Evolutionary conservation across 495 filamentous ascomycete species (phyloP).

Genomic region (Podospora conica): DNA sequence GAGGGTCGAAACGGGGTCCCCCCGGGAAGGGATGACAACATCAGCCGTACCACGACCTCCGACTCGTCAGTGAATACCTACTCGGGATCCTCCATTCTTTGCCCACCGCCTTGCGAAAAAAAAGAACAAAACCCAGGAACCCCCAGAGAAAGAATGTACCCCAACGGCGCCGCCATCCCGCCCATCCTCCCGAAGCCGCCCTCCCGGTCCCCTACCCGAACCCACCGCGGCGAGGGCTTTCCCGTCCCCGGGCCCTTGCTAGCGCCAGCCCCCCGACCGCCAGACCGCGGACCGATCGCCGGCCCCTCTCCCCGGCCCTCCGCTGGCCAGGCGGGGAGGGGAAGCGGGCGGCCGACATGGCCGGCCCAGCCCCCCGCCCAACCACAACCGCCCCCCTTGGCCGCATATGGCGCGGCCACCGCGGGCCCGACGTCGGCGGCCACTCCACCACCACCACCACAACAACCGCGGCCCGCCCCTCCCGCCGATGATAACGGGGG

Average conservation of each 20-base stretch:
- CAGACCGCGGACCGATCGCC: not conserved
- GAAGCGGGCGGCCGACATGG: not conserved
- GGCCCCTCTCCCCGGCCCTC: not conserved
- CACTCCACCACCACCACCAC: not conserved
- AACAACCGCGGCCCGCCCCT: not conserved
- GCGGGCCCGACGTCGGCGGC: conserved; percentile 1
- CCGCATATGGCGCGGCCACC: conserved; percentile 8
- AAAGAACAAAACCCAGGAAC: not conserved
- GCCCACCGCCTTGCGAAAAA: no score
- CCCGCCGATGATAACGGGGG: not conserved
- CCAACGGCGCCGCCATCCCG: not conserved
- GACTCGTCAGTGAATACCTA: not conserved
- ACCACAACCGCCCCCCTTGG: not conserved
- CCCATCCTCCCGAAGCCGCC: not conserved
- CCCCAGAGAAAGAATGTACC: not conserved
- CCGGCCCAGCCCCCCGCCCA: not conserved
- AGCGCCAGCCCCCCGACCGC: not conserved
- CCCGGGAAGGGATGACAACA: not conserved
- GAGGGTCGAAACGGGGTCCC: not conserved
- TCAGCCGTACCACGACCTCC: not conserved
- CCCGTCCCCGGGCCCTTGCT: not conserved
- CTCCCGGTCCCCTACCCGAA: not conserved
- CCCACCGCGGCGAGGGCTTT: not conserved
- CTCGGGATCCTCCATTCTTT: not conserved
- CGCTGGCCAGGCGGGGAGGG: not conserved